phyloP scores from a whole-genome alignment of 2,329 filamentous ascomycete species.

The Penicillium sumatraense region DNA sequence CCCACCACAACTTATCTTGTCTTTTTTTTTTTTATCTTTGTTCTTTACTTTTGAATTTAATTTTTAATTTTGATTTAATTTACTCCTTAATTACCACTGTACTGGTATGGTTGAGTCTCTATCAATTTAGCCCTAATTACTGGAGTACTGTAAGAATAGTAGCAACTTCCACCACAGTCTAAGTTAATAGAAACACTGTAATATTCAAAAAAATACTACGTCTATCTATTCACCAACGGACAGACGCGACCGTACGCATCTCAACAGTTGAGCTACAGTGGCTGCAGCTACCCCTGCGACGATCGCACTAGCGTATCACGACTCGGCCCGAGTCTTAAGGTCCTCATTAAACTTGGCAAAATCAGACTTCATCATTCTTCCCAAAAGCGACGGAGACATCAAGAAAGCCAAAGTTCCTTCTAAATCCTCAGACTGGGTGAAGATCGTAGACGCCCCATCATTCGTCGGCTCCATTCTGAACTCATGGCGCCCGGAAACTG shows the following conservation, averaged over 20 bases:
- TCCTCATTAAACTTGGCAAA: constrained; percentile 27
- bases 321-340: constrained; percentile 29
- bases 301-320: background rate
- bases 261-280: no score
- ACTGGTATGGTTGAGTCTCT: no score
- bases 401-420: constrained; percentile 27
- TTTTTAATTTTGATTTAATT: no score
- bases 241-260: no score
- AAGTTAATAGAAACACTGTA: no score
- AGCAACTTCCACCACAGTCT: no score
- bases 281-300: no score
- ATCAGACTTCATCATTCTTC: constrained; percentile 25
- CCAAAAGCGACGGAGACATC: constrained; percentile 27
- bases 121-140: no score
- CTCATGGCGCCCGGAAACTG: constrained; percentile 29
- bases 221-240: background rate
- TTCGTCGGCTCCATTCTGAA: constrained; percentile 28
- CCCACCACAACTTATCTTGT: background rate
- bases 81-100: no score
- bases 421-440: constrained; percentile 29
- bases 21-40: constrained; percentile 11
- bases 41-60: background rate
- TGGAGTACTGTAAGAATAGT: no score
- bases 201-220: no score
- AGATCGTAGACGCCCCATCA: constrained; percentile 29